Percentiles rank a stretch among this genome's conserved stretches.
Conservation (phyloP, 202 grass and related monocot species). For the Bolboschoenoplectus hybrid region DNA sequence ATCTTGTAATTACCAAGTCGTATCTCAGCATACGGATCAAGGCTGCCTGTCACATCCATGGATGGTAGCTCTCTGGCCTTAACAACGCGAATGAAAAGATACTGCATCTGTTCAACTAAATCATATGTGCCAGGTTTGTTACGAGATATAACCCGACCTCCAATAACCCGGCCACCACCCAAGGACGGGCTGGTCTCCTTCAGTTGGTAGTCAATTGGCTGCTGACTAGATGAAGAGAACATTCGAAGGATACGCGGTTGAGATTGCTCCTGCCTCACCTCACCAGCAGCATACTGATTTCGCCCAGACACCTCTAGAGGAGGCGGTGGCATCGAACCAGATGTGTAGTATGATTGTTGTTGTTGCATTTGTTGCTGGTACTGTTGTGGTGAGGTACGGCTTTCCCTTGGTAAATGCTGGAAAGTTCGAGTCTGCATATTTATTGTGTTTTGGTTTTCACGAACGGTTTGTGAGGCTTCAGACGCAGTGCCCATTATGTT, state of each 20-base stretch:
- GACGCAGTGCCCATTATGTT: slow-evolving; percentile 49
- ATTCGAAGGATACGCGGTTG: slow-evolving; percentile 45
- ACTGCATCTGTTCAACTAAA: slow-evolving; percentile 90
- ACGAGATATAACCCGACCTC: slow-evolving; percentile 48
- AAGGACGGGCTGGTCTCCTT: slow-evolving; percentile 81
- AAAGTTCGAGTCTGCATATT: slow-evolving; percentile 49
- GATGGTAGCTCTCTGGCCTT: slow-evolving; percentile 75
- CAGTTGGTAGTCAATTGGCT: slow-evolving; percentile 64
- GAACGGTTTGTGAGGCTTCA: slow-evolving; percentile 51
- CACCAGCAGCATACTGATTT: neutral
- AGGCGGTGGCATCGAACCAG: slow-evolving; percentile 35
- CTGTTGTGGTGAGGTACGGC: slow-evolving; percentile 11
- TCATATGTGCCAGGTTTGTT: slow-evolving; percentile 76
- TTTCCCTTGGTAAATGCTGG: slow-evolving; percentile 67
- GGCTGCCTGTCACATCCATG: slow-evolving; percentile 82
- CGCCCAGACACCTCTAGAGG: slow-evolving; percentile 11
- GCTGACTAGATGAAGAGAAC: slow-evolving; percentile 58
- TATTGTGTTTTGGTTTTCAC: slow-evolving; percentile 46
- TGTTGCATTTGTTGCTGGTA: slow-evolving; percentile 30
- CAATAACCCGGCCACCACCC: slow-evolving; percentile 66
- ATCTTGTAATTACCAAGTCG: slow-evolving; percentile 76
- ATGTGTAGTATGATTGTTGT: slow-evolving; percentile 15
- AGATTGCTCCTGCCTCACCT: slow-evolving; percentile 42
- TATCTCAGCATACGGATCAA: slow-evolving; percentile 85
- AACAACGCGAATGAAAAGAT: slow-evolving; percentile 89